These are phyloP conservation scores for Prinsepia uniflora DNA, from an alignment of 306 rosid species.

Conservation along the genomic window DNA sequence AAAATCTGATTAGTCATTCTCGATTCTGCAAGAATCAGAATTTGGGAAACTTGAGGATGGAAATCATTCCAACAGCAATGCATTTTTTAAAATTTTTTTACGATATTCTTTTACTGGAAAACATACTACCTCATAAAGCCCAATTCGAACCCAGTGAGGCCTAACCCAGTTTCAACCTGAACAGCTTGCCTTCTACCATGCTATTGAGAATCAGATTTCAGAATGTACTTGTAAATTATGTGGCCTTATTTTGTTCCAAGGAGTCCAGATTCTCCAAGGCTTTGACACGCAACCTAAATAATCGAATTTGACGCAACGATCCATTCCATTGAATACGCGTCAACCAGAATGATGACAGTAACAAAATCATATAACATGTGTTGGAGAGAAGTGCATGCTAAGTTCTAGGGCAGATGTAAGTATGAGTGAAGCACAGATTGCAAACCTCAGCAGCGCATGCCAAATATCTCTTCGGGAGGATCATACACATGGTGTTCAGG, in stretches of 20 bases:
- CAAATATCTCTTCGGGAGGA: conserved; percentile 92
- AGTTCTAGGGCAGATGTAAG: not conserved
- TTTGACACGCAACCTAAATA: not conserved
- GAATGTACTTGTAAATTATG: too few relatives aligned
- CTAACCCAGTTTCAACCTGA: not conserved
- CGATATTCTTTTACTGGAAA: not conserved
- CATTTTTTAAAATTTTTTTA: too few relatives aligned
- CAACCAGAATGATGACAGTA: not conserved
- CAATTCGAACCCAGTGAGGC: not conserved
- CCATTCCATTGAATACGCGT: not conserved
- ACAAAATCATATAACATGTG: not conserved
- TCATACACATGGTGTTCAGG: conserved; percentile 78
- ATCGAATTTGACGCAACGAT: not conserved
- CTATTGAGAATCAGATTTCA: too few relatives aligned
- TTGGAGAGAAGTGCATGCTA: not conserved
- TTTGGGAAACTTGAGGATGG: not conserved
- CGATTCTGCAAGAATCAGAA: not conserved
- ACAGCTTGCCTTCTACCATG: not conserved
- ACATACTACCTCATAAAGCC: not conserved
- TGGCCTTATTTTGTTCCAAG: too few relatives aligned
- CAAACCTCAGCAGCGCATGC: conserved; percentile 54
- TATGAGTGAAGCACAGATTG: conserved; percentile 2
- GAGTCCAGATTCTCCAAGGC: not conserved
- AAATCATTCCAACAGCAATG: too few relatives aligned
- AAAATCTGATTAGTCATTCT: not conserved